Percentiles rank a stretch among this genome's conserved stretches.
phyloP scores from a whole-genome alignment of 768 basidiomycete species.

The Lepiota brunneoincarnata region DNA sequence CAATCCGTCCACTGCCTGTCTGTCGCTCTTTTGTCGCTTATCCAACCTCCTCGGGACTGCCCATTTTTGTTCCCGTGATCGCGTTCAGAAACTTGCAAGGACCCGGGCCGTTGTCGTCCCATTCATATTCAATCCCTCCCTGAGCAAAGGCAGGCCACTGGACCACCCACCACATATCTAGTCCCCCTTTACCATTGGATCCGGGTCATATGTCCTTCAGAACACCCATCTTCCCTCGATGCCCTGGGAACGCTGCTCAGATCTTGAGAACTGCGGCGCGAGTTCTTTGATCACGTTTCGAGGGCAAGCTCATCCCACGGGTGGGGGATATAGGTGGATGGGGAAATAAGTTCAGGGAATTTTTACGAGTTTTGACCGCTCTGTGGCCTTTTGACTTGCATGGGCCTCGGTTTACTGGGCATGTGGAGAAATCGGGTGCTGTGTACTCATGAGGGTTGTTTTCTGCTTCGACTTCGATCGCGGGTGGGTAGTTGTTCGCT shows the following conservation, averaged over 20 bases:
- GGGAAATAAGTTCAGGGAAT: constrained; percentile 4
- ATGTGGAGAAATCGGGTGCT: no score
- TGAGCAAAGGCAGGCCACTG: background rate
- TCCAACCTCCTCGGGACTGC: no score
- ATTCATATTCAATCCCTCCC: no score
- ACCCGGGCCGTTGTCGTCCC: no score
- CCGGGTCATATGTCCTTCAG: background rate
- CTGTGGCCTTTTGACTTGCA: no score
- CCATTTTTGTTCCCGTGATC: no score
- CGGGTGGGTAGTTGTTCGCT: no score
- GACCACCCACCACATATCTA: background rate
- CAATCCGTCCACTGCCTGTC: background rate
- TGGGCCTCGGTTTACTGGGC: background rate
- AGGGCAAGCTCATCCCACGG: background rate
- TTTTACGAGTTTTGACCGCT: background rate
- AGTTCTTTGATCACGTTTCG: background rate
- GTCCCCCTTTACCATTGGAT: background rate
- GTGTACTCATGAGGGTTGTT: no score
- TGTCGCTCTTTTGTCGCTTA: no score
- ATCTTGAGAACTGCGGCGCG: background rate
- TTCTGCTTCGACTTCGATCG: no score
- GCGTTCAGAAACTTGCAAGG: no score
- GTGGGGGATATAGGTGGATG: background rate
- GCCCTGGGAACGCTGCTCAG: background rate
- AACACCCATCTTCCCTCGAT: no score